Evolutionary conservation across 148 eudicot species (phyloP), one percentile per base, ranked within the genome.

Genomic region (Persicaria maculosa): DNA sequence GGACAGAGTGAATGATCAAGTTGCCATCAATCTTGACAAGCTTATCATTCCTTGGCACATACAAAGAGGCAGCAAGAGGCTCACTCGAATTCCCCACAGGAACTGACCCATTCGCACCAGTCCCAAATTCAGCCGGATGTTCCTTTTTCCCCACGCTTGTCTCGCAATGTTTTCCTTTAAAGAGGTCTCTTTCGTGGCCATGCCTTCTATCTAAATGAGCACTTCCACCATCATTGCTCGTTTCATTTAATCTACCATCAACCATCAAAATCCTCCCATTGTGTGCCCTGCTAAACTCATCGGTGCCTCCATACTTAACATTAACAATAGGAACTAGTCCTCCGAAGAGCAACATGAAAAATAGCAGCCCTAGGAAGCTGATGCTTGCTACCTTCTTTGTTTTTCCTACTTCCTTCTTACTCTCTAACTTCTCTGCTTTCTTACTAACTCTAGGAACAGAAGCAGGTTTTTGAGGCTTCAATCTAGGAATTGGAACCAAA

Each of bases 21-120:
- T 91, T 94, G 12, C 98, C 98, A 83, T 94, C 98, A 81, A 94
- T 92, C 82, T 94, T 90, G 40, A 94, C 97, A 77, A 94, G 83
- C 85, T 88, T 94, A 81, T 94, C 96, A 72, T 92, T 94, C 84
- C 98, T 86, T 1, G 98, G 98, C 5, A 94, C 97, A 87, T 87
- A 91, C 77, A 93, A 61, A 0, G 98, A 91, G 6, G 98, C 98
- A 31, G 83, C 84, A 71, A 94, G 93, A 64, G 93, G 88, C 79
- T 85, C 90, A 77, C 88, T 94, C n/a, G 79, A 77, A 74, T 94
- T 94, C 46, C 82, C 81, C 65, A 20, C 47, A 15, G 77, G 50
- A 72, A 17, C 79, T 74, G 75, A 61, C n/a, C 76, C 81, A 72
- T 80, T 80, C 2, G 82, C 78, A 43, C 44, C 76, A 76, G 79